A percentile compares a stretch with the other conserved stretches of the same genome.
These are phyloP conservation scores for Rhinocladiella mackenziei DNA, from an alignment of 2,329 filamentous ascomycete genomes.

Conservation along the genomic window DNA sequence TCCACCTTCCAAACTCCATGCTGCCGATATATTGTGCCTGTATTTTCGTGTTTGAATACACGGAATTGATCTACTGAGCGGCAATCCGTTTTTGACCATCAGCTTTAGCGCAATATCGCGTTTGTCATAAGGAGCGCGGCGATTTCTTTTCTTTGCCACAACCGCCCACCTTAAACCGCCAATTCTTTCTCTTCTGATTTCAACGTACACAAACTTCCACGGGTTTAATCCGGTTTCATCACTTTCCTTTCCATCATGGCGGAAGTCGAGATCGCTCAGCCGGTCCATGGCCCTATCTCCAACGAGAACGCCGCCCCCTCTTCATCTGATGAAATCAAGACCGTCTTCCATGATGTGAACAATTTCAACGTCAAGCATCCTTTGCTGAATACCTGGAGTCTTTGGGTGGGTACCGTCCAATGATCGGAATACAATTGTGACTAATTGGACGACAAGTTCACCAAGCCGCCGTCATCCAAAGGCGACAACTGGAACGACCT, in stretches of 20 bases:
- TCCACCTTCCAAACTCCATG: too few species aligned
- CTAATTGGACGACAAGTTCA: conserved; percentile 19
- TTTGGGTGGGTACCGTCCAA: conserved; percentile 65
- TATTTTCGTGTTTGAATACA: too few species aligned
- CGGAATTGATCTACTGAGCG: too few species aligned
- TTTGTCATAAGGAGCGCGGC: too few species aligned
- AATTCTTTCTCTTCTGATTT: background rate
- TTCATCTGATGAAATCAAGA: conserved; percentile 65
- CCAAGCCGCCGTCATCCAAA: conserved; percentile 45
- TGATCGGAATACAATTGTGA: background rate
- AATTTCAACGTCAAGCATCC: conserved; percentile 99
- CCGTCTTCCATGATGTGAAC: conserved; percentile 95
- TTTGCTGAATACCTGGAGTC: conserved; percentile 93
- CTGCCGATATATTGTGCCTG: too few species aligned
- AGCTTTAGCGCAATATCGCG: too few species aligned
- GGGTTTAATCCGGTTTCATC: background rate
- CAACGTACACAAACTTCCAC: background rate
- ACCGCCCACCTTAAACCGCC: background rate
- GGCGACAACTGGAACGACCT: conserved; percentile 98
- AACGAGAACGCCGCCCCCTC: conserved; percentile 52
- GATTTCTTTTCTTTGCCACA: background rate
- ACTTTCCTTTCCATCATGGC: conserved; percentile 23
- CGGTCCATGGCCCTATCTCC: conserved; percentile 24
- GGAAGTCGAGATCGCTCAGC: conserved; percentile 28
- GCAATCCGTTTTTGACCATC: too few species aligned